Evolutionary conservation across 2,329 filamentous ascomycete genomes (phyloP).

Genomic region (Pestalotiopsis sp.): DNA sequence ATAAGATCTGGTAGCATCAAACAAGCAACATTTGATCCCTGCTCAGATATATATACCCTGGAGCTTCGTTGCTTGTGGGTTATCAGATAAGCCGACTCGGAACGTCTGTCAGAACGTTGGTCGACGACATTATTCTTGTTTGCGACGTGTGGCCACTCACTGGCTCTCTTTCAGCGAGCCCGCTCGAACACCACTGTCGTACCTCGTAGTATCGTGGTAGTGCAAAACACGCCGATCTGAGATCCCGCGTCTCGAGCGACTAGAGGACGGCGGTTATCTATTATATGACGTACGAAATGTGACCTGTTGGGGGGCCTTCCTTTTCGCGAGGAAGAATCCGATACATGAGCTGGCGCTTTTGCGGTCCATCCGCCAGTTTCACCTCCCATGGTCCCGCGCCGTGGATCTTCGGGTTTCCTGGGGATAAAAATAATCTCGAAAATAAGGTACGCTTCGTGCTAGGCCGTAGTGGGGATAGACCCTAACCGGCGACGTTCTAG

Average conservation of each 20-base stretch:
- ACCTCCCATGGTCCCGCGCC: neutral
- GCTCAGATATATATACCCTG: too few relatives aligned
- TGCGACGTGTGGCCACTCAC: neutral
- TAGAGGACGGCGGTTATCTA: neutral
- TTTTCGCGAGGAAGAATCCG: neutral
- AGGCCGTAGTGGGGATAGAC: neutral
- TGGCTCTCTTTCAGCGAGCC: neutral
- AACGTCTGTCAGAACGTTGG: neutral
- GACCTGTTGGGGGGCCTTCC: neutral
- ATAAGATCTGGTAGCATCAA: too few relatives aligned
- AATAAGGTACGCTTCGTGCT: slow-evolving; percentile 9
- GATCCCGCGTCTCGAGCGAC: neutral
- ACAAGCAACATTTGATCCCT: too few relatives aligned
- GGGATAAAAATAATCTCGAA: slow-evolving; percentile 3
- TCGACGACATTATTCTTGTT: neutral
- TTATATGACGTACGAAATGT: neutral
- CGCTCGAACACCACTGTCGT: neutral
- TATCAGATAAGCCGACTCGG: neutral
- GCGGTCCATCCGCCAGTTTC: neutral
- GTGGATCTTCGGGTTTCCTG: slow-evolving; percentile 1
- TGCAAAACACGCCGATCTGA: neutral
- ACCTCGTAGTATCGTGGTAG: neutral
- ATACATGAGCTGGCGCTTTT: neutral
- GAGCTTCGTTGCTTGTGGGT: too few relatives aligned
- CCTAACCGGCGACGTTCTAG: slow-evolving; percentile 4